Evolutionary conservation across 2,329 filamentous ascomycete genomes (phyloP).

Genomic region (Trichoderma afroharzianum): DNA sequence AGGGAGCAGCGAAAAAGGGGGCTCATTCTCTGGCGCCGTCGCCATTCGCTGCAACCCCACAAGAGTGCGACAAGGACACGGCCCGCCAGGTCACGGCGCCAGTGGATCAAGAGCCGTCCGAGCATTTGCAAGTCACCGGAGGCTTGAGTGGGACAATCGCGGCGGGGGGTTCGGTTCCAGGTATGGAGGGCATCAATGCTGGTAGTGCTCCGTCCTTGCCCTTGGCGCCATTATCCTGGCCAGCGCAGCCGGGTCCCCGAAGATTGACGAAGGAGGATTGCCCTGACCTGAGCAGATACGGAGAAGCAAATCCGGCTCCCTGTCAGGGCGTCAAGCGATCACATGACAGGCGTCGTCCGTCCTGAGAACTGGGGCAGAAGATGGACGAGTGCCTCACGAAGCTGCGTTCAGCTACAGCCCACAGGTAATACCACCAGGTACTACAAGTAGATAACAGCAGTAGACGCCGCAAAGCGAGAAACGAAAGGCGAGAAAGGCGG

Average conservation of each 20-base stretch:
- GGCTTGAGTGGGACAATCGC: conserved; percentile 14
- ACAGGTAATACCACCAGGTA: neutral
- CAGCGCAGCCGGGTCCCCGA: conserved; percentile 1
- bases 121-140: conserved; percentile 15
- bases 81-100: conserved; percentile 16
- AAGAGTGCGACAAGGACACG: conserved; percentile 16
- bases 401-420: neutral
- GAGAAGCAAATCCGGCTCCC: neutral
- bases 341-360: neutral
- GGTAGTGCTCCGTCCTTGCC: neutral
- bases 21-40: conserved; percentile 5
- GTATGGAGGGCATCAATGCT: conserved; percentile 1
- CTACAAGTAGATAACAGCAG: neutral
- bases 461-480: neutral
- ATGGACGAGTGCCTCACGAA: neutral
- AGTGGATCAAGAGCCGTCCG: conserved; percentile 17
- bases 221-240: conserved; percentile 2
- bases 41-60: conserved; percentile 15
- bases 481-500: neutral
- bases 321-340: conserved; percentile 2
- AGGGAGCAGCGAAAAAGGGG: conserved; percentile 9
- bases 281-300: neutral
- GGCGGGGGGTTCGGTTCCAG: conserved; percentile 16
- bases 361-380: neutral
- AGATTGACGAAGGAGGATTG: conserved; percentile 3